Evolutionary conservation across 148 eudicot genomes (phyloP).

Genomic region (Selenicereus undatus): DNA sequence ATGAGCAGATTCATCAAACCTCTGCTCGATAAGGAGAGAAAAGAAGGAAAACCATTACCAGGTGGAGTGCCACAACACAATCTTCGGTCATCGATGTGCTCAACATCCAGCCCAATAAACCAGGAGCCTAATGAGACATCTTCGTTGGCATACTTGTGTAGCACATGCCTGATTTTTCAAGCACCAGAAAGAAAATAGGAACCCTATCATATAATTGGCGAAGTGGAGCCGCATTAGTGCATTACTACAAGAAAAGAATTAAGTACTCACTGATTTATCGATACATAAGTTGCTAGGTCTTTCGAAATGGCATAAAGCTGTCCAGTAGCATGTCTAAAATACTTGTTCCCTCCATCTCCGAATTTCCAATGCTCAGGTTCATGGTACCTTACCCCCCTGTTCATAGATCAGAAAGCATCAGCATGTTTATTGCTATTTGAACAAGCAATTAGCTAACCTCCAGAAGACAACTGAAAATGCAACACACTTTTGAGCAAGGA

Average conservation of each 20-base stretch:
- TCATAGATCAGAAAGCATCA: neutral
- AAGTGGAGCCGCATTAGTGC: neutral
- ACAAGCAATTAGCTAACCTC: conserved; percentile 4
- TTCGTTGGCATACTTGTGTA: conserved; percentile 80
- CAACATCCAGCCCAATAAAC: conserved; percentile 88
- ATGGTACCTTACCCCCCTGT: conserved; percentile 76
- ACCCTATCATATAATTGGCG: neutral
- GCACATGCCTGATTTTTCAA: conserved; percentile 50
- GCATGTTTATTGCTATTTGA: neutral
- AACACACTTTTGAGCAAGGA: conserved; percentile 77
- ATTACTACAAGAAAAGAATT: conserved; percentile 2
- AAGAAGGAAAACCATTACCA: conserved; percentile 35
- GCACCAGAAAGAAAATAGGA: conserved; percentile 10
- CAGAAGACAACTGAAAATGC: neutral
- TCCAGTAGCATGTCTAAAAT: conserved; percentile 86
- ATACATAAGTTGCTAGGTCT: conserved; percentile 63
- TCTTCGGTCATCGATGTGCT: conserved; percentile 78
- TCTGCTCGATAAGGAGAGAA: neutral
- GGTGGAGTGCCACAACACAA: conserved; percentile 92
- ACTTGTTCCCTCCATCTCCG: conserved; percentile 71
- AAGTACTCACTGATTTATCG: conserved; percentile 57
- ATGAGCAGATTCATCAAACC: neutral
- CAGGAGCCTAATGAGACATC: conserved; percentile 86
- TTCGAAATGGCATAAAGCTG: conserved; percentile 76
- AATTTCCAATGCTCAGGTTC: conserved; percentile 93